Conservation (phyloP, 2,329 filamentous ascomycete genomes). For the Gremmenia infestans region DNA sequence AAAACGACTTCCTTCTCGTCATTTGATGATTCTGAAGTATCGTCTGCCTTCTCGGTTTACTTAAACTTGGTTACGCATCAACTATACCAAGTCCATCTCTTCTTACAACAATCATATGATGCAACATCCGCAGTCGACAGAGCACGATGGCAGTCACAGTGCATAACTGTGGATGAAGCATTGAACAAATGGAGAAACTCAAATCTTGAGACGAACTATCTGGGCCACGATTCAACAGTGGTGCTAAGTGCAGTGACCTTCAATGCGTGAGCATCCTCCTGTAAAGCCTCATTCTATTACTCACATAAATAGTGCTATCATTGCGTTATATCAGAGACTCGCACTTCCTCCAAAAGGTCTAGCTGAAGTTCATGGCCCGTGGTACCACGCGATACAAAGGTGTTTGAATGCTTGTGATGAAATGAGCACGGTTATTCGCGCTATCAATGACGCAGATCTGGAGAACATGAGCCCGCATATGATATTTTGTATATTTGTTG, state of each 20-base stretch:
- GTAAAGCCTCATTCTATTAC: background rate
- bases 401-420: conserved; percentile 15
- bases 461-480: conserved; percentile 14
- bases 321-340: conserved; percentile 12
- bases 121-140: conserved; percentile 11
- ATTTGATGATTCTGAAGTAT: conserved; percentile 15
- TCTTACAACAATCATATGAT: conserved; percentile 15
- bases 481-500: conserved; percentile 17
- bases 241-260: conserved; percentile 14
- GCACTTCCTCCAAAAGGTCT: conserved; percentile 12
- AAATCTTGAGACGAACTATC: background rate
- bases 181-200: conserved; percentile 11
- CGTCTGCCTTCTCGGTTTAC: conserved; percentile 15
- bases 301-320: conserved; percentile 8
- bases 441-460: conserved; percentile 10
- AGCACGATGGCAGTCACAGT: conserved; percentile 13
- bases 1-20: conserved; percentile 12
- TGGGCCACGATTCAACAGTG: conserved; percentile 11
- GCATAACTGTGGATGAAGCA: conserved; percentile 9
- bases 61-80: conserved; percentile 15
- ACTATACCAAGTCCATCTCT: conserved; percentile 14
- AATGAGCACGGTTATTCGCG: conserved; percentile 11
- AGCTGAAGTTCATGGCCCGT: conserved; percentile 15
- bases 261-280: conserved; percentile 8
- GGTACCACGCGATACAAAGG: conserved; percentile 16